Evolutionary conservation across 768 basidiomycete species (phyloP).

Genomic region (Infundibulicybe gibba): DNA sequence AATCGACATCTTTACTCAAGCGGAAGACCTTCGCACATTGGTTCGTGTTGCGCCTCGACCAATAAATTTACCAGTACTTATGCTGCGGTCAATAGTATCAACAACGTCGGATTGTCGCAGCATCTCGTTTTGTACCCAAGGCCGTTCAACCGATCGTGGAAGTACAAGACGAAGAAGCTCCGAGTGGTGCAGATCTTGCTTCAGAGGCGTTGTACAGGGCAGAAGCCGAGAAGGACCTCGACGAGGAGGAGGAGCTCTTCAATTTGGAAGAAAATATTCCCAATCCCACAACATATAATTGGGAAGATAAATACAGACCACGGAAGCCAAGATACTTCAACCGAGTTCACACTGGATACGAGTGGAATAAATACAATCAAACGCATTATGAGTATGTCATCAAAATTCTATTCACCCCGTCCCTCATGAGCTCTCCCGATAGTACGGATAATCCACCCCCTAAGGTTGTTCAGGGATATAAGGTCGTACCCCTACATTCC

Average conservation of each 20-base stretch:
- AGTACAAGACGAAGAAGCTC: constrained; percentile 49
- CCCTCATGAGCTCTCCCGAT: constrained; percentile 12
- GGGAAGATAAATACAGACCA: constrained; percentile 98
- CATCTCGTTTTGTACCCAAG: constrained; percentile 86
- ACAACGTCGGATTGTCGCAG: constrained; percentile 77
- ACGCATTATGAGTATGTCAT: constrained; percentile 93
- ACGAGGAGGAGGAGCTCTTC: constrained; percentile 95
- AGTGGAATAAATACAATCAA: constrained; percentile 99
- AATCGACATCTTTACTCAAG: constrained; percentile 70
- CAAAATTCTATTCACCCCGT: constrained; percentile 1
- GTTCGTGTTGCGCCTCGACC: constrained; percentile 39
- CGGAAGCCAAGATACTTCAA: constrained; percentile 99
- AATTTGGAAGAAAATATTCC: constrained; percentile 88
- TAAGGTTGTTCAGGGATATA: constrained; percentile 99
- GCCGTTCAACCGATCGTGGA: constrained; percentile 58
- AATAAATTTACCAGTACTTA: no score
- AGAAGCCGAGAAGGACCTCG: constrained; percentile 88
- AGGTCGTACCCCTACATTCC: constrained; percentile 38
- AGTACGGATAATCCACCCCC: constrained; percentile 99
- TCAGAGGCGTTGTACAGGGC: constrained; percentile 90
- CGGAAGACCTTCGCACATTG: constrained; percentile 59
- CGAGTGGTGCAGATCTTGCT: constrained; percentile 70
- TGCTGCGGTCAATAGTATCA: constrained; percentile 47
- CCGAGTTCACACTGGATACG: constrained; percentile 97
- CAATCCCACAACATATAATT: constrained; percentile 85